These are phyloP conservation scores for Solioccasus polychromus DNA, from an alignment of 768 basidiomycete species.

Conservation along the genomic window DNA sequence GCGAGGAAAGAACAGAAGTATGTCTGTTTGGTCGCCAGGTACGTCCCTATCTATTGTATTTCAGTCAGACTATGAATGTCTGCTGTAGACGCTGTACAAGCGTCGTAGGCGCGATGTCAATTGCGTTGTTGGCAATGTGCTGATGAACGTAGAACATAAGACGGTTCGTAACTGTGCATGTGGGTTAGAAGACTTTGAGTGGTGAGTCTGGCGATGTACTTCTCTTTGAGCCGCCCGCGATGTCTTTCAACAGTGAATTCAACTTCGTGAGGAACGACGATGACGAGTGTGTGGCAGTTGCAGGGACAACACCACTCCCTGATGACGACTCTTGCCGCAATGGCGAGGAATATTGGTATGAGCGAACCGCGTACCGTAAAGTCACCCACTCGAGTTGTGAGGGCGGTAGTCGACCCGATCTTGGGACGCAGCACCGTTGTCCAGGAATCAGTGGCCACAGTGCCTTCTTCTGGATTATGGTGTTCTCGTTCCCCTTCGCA, in stretches of 20 bases:
- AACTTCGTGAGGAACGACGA: conserved; percentile 71
- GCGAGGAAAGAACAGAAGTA: conserved; percentile 78
- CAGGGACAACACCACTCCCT: conserved; percentile 61
- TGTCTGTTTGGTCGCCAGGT: conserved; percentile 95
- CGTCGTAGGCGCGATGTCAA: conserved; percentile 76
- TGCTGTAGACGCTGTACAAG: conserved; percentile 78
- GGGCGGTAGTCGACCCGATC: conserved; percentile 77
- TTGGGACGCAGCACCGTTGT: conserved; percentile 70
- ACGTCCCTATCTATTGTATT: conserved; percentile 5
- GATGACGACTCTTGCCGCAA: conserved; percentile 60
- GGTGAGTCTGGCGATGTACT: conserved; percentile 48
- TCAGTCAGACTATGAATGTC: not conserved
- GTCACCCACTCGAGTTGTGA: conserved; percentile 87
- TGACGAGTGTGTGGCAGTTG: conserved; percentile 75
- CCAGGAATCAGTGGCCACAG: conserved; percentile 77
- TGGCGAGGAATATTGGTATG: conserved; percentile 85
- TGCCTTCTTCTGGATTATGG: conserved; percentile 79
- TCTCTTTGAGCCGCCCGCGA: not conserved
- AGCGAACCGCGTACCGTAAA: conserved; percentile 86
- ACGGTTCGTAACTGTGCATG: conserved; percentile 76
- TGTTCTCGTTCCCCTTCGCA: conserved; percentile 72
- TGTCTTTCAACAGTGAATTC: conserved; percentile 67
- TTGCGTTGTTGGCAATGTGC: conserved; percentile 79
- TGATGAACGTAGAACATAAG: conserved; percentile 48
- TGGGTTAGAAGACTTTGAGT: conserved; percentile 81